These are phyloP conservation scores for Sporobolomyces pararoseus DNA, from an alignment of 768 basidiomycete species.

Conservation along the genomic window DNA sequence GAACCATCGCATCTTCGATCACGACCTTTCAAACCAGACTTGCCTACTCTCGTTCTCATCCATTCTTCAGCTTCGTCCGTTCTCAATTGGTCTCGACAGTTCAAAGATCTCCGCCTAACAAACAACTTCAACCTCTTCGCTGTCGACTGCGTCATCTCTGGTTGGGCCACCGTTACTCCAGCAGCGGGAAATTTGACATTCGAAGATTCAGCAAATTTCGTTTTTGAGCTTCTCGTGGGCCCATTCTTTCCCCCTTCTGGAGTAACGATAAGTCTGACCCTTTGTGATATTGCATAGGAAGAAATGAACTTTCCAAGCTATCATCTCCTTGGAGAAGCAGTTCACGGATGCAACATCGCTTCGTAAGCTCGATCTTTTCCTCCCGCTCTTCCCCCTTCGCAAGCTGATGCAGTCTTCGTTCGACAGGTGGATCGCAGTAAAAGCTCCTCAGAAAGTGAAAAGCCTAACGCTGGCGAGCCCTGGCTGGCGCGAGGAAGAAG, in stretches of 20 bases:
- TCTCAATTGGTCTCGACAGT: background rate
- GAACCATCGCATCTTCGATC: conserved; percentile 13
- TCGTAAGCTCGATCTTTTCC: background rate
- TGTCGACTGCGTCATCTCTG: conserved; percentile 15
- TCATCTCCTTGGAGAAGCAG: conserved; percentile 21
- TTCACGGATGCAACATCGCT: conserved; percentile 16
- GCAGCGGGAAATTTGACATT: conserved; percentile 4
- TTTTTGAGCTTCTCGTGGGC: background rate
- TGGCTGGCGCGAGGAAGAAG: conserved; percentile 2
- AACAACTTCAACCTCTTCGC: conserved; percentile 22
- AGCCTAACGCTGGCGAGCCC: conserved; percentile 17
- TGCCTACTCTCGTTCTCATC: conserved; percentile 23
- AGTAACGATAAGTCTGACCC: too few relatives aligned
- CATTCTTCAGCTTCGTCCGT: conserved; percentile 8
- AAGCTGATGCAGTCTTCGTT: background rate
- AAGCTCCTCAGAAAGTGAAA: background rate
- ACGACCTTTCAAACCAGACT: conserved; percentile 11
- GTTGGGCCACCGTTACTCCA: conserved; percentile 1
- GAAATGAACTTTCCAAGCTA: conserved; percentile 3
- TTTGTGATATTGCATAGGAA: too few relatives aligned
- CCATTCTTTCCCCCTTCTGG: background rate
- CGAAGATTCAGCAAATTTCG: conserved; percentile 20
- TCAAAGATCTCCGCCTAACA: conserved; percentile 15
- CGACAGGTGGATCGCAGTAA: conserved; percentile 8
- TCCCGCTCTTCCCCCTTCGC: too few relatives aligned